A percentile compares a stretch with the other conserved stretches of the same genome.
Conservation (phyloP, 768 basidiomycete species). For the Suillus sp. region DNA sequence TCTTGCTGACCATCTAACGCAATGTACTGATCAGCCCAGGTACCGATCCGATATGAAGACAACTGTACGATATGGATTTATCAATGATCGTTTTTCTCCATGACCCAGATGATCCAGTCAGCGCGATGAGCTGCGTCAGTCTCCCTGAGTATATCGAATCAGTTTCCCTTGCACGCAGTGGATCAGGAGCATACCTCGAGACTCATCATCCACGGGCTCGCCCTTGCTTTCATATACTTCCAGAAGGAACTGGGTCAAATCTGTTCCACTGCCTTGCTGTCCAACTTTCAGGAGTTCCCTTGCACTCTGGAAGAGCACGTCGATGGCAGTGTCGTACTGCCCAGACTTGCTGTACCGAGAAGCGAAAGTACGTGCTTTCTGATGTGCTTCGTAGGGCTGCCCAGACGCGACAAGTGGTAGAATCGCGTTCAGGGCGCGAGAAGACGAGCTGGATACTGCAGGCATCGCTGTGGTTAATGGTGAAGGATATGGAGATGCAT, state of each 20-base stretch:
- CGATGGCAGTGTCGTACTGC: constrained; percentile 85
- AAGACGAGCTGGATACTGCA: constrained; percentile 42
- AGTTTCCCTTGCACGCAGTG: constrained; percentile 17
- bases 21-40: constrained; percentile 21
- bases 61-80: constrained; percentile 74
- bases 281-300: constrained; percentile 86
- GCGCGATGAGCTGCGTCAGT: constrained; percentile 88
- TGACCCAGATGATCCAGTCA: constrained; percentile 73
- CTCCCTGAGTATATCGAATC: constrained; percentile 52
- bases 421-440: constrained; percentile 74
- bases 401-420: constrained; percentile 69
- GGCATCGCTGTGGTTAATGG: constrained; percentile 26
- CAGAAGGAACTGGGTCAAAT: constrained; percentile 77
- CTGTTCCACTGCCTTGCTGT: constrained; percentile 88
- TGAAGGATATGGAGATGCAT: not conserved
- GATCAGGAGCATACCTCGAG: constrained; percentile 57
- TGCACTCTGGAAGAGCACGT: constrained; percentile 90
- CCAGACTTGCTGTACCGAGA: constrained; percentile 81
- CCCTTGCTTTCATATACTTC: constrained; percentile 81
- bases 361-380: constrained; percentile 95
- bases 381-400: constrained; percentile 90
- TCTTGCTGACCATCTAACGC: constrained; percentile 80
- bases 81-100: constrained; percentile 94
- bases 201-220: constrained; percentile 73
- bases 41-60: constrained; percentile 10